Evolutionary conservation across 768 basidiomycete genomes (phyloP).

Genomic region (Agaricus bisporus): DNA sequence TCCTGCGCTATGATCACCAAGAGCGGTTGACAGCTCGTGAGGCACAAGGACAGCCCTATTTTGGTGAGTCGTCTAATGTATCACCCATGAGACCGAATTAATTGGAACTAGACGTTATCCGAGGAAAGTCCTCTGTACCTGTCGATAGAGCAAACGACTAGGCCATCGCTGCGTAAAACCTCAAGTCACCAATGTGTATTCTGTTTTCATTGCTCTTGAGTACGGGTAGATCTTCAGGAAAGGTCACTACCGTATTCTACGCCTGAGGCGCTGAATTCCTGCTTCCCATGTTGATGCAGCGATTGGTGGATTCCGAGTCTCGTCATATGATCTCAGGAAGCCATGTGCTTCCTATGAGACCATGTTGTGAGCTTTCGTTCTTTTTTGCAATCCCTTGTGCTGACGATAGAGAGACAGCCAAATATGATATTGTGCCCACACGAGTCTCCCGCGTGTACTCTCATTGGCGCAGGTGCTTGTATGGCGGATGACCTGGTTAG

Average conservation of each 20-base stretch:
- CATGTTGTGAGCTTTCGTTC: neutral
- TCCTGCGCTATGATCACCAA: slow-evolving; percentile 95
- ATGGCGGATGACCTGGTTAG: slow-evolving; percentile 5
- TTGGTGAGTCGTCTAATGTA: neutral
- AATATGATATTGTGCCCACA: slow-evolving; percentile 3
- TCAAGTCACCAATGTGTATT: slow-evolving; percentile 14
- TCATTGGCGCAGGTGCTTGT: neutral
- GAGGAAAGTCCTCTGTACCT: slow-evolving; percentile 28
- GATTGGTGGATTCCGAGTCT: neutral
- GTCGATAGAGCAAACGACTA: slow-evolving; percentile 64
- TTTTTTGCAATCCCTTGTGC: neutral
- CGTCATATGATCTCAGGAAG: neutral
- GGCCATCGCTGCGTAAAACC: slow-evolving; percentile 38
- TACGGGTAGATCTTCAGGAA: slow-evolving; percentile 28
- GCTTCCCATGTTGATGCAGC: neutral
- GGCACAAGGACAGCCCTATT: slow-evolving; percentile 46
- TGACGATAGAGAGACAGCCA: neutral
- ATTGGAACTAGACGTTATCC: neutral
- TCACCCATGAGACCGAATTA: neutral
- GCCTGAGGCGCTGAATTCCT: neutral
- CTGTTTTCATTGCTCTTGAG: slow-evolving; percentile 23
- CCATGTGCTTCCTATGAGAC: neutral
- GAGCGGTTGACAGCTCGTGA: slow-evolving; percentile 93
- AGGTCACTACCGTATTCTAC: neutral
- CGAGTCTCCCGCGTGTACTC: neutral